A percentile compares a stretch with the other conserved stretches of the same genome.
phyloP scores from a whole-genome alignment of 371 early-diverging fungal species.

The Choanephora cucurbitarum region DNA sequence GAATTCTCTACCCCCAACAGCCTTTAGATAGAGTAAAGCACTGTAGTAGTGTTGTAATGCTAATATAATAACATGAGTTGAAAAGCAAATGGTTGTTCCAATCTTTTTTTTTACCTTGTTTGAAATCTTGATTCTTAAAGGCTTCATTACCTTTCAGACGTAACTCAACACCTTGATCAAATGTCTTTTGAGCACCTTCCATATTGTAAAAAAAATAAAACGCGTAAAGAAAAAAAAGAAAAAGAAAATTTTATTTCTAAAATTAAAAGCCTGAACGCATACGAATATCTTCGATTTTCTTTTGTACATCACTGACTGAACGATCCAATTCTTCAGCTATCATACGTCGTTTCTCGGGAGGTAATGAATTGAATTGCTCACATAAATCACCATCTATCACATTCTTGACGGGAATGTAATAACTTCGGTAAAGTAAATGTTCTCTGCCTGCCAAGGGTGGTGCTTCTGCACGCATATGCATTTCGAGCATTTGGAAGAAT shows the following conservation, averaged over 20 bases:
- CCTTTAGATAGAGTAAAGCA: conserved; percentile 41
- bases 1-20: conserved; percentile 34
- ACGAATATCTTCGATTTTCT: conserved; percentile 92
- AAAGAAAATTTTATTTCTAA: conserved; percentile 23
- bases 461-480: conserved; percentile 80
- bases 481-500: conserved; percentile 91
- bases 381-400: conserved; percentile 95
- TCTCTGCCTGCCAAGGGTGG: conserved; percentile 88
- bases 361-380: conserved; percentile 75
- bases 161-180: conserved; percentile 40
- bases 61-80: conserved; percentile 1
- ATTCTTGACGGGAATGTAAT: conserved; percentile 78
- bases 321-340: conserved; percentile 92
- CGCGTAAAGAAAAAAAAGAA: conserved; percentile 4
- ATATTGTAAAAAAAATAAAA: conserved; percentile 11
- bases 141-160: conserved; percentile 42
- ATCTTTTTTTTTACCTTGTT: conserved; percentile 22
- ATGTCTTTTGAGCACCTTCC: conserved; percentile 32
- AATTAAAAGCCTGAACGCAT: conserved; percentile 58
- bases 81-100: not conserved
- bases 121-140: conserved; percentile 35
- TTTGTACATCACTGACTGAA: conserved; percentile 81
- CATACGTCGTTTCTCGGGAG: conserved; percentile 67
- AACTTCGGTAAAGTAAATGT: conserved; percentile 83
- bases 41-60: conserved; percentile 41